A percentile compares a stretch with the other conserved stretches of the same genome.
These are phyloP conservation scores for Fusarium chaquense DNA, from an alignment of 2,329 filamentous ascomycete species.

Conservation along the genomic window DNA sequence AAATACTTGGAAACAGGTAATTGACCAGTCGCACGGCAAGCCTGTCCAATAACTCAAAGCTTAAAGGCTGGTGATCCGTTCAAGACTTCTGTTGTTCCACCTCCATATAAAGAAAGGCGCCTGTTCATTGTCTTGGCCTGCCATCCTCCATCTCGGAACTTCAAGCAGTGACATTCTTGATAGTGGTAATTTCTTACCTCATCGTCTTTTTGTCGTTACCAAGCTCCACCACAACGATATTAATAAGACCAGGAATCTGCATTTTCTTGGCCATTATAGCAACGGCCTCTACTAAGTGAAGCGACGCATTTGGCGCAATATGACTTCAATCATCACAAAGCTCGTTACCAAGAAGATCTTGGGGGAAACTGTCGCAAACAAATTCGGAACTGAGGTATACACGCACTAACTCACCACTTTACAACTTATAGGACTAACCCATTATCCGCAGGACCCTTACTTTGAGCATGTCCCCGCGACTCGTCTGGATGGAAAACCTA, in stretches of 20 bases:
- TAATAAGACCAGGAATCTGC: not conserved
- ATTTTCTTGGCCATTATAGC: not conserved
- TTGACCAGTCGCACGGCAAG: slow-evolving; percentile 22
- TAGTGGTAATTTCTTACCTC: slow-evolving; percentile 3
- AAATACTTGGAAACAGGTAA: slow-evolving; percentile 39
- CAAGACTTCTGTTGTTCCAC: slow-evolving; percentile 5
- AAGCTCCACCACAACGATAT: slow-evolving; percentile 9
- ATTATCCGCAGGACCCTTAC: slow-evolving; percentile 79
- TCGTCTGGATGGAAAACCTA: slow-evolving; percentile 72
- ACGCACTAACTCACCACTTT: not conserved
- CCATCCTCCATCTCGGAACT: slow-evolving; percentile 27
- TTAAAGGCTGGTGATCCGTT: slow-evolving; percentile 9
- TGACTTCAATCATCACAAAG: slow-evolving; percentile 67
- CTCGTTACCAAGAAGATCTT: slow-evolving; percentile 68
- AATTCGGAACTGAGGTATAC: slow-evolving; percentile 67
- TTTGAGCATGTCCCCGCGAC: slow-evolving; percentile 86
- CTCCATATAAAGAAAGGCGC: slow-evolving; percentile 15
- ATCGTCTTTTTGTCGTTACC: not conserved
- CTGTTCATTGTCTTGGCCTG: slow-evolving; percentile 21
- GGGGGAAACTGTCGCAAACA: slow-evolving; percentile 67
- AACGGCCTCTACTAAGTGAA: not conserved
- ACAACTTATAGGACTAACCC: slow-evolving; percentile 9
- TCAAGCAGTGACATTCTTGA: slow-evolving; percentile 21
- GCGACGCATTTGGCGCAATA: slow-evolving; percentile 46
- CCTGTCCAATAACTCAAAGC: not conserved